phyloP scores from a whole-genome alignment of 805 yeast species.

The Candida ulmi region DNA sequence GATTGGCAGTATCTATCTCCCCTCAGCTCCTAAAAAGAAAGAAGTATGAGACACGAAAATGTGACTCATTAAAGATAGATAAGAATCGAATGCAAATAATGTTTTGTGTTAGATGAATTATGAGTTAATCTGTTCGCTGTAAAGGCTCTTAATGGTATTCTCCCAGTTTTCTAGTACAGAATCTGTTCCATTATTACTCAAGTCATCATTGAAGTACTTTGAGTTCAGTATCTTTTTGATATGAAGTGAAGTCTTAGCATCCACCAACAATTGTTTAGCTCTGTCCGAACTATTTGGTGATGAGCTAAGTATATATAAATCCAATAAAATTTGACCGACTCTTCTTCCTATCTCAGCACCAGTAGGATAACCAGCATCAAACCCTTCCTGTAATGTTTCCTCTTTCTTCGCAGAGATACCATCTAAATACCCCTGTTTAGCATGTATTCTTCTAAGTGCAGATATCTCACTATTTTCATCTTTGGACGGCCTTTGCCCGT shows the following conservation, averaged over 20 bases:
- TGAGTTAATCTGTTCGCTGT: no score
- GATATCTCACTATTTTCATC: conserved; percentile 23
- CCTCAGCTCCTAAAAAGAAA: no score
- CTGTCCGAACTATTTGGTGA: conserved; percentile 12
- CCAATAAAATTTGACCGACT: conserved; percentile 63
- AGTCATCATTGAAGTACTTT: conserved; percentile 41
- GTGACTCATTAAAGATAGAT: no score
- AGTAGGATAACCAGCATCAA: conserved; percentile 69
- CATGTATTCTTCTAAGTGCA: conserved; percentile 54
- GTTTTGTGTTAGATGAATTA: no score
- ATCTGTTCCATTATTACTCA: no score
- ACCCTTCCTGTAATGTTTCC: conserved; percentile 66
- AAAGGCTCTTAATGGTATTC: no score
- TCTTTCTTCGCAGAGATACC: conserved; percentile 72
- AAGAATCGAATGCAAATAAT: no score
- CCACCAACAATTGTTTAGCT: conserved; percentile 21
- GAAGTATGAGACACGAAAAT: no score
- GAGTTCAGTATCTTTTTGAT: conserved; percentile 53
- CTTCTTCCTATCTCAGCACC: conserved; percentile 68
- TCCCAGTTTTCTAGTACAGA: no score
- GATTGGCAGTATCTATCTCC: no score
- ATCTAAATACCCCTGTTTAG: conserved; percentile 77
- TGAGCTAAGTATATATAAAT: conserved; percentile 30
- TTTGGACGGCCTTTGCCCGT: conserved; percentile 25
- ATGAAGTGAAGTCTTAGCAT: conserved; percentile 48